phyloP scores from a whole-genome alignment of 768 basidiomycete genomes.

The Asterophora lycoperdoides region DNA sequence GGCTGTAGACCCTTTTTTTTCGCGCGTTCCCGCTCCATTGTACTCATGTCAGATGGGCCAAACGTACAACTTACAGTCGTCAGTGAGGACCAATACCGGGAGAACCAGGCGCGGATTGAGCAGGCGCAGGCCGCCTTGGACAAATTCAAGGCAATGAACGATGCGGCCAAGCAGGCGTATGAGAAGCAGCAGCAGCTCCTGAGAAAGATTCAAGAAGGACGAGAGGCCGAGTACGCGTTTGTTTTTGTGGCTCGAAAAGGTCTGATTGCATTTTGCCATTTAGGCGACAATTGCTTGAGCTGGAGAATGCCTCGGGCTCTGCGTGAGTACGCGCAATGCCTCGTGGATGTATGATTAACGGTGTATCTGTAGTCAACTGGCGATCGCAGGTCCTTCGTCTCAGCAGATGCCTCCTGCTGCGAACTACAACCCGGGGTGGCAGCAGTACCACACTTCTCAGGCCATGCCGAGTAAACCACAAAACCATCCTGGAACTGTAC shows the following conservation, averaged over 20 bases:
- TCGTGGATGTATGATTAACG: not conserved
- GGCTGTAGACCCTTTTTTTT: not conserved
- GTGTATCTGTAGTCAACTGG: not conserved
- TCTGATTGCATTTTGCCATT: not conserved
- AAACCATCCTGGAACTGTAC: not conserved
- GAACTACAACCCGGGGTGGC: not conserved
- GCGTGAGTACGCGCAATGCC: not conserved
- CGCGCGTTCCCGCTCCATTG: not conserved
- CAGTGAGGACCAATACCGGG: conserved; percentile 26
- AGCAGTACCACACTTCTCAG: not conserved
- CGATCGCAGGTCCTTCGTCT: conserved; percentile 3
- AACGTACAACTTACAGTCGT: conserved; percentile 8
- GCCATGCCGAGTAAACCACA: not conserved
- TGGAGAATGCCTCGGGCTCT: not conserved
- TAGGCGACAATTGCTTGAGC: conserved; percentile 12
- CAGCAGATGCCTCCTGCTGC: conserved; percentile 1
- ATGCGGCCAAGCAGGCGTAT: conserved; percentile 34
- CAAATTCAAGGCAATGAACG: conserved; percentile 32
- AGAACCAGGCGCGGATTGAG: conserved; percentile 26
- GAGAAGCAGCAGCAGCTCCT: conserved; percentile 14
- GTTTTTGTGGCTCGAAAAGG: not conserved
- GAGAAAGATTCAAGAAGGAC: conserved; percentile 14
- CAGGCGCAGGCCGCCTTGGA: conserved; percentile 30
- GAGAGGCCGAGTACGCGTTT: conserved; percentile 17
- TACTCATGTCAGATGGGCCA: conserved; percentile 15